Base-by-base conservation (phyloP, 2,329 filamentous ascomycete genomes). In the Ascochyta koolunga region DNA sequence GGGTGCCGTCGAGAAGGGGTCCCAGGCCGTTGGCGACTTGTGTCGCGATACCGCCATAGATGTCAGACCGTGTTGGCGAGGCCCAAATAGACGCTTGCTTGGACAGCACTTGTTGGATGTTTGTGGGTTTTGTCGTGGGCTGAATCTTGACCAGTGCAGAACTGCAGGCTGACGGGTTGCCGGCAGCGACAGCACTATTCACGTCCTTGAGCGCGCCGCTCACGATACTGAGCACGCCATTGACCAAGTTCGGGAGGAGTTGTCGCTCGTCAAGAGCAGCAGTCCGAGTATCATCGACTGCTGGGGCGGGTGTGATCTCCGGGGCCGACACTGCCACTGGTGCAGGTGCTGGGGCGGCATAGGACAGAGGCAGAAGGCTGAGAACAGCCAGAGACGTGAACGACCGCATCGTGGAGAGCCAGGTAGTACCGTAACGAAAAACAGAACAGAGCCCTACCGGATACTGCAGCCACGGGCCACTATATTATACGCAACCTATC, bases 1-100 rank as follows among this genome's bases (percentile, higher is more conserved):
- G 43, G 11, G 62, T 64, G 16, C 53, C 50, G 36, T 64, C 62
- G 5, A 62, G 53, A 9, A 57, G 5, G 10, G 59, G 59, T 8
- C 59, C 51, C 5, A 67, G 44, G 13, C 64, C 64, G 19, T 42
- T 54, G 29, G 61, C 64, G 6, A 65, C 57, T 19, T 67, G 64
- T n/a, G 59, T 60, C 2, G 64, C 64, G n/a, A 64, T 53, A 1
- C 50, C 62, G 15, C 50, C 48, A 27, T 53, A 65, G 21, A 67
- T 53, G 44, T 65, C 54, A 11, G 58, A 47, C 16, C 59, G 50
- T 3, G 61, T 59, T 19, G 61, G 61, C 2, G 25, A 60, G 7
- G 56, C 59, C 62, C 64, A 67, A 15, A 65, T 47, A 2, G 56
- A 33, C n/a, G 53, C 50, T 7, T 60, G 58, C 10, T 36, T 36